Evolutionary conservation across 306 rosid species (phyloP).

Genomic region (Prunus fruticosa): DNA sequence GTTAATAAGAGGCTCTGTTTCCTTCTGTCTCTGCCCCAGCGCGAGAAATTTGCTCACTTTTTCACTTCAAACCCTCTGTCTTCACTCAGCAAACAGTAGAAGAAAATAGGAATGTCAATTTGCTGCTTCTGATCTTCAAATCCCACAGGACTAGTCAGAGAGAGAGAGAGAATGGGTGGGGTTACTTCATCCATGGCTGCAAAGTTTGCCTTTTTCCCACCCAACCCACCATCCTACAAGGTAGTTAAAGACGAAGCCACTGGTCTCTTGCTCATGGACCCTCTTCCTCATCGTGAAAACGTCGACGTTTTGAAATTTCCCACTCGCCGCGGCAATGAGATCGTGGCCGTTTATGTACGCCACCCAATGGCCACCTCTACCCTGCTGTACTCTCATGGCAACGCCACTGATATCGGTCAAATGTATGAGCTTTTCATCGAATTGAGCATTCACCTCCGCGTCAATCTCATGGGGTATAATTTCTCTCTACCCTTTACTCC

Average conservation of each 20-base stretch:
- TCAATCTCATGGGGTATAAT: conserved; percentile 70
- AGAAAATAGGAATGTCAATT: neutral
- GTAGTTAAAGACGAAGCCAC: conserved; percentile 46
- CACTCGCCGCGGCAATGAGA: conserved; percentile 74
- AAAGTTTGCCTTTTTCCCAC: conserved; percentile 81
- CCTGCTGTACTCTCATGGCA: conserved; percentile 79
- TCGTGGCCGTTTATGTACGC: conserved; percentile 75
- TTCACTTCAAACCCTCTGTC: conserved; percentile 9
- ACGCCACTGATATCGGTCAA: conserved; percentile 86
- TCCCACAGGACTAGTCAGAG: neutral
- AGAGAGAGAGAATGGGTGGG: conserved; percentile 57
- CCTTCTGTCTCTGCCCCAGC: neutral
- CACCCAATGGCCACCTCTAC: conserved; percentile 77
- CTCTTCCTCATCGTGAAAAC: conserved; percentile 69
- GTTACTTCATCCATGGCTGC: conserved; percentile 94
- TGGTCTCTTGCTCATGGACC: conserved; percentile 51
- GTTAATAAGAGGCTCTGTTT: neutral
- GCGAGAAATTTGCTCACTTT: neutral
- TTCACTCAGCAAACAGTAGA: neutral
- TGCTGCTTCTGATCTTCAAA: neutral
- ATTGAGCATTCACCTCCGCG: conserved; percentile 69
- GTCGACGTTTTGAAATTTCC: conserved; percentile 69
- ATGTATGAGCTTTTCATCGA: conserved; percentile 86
- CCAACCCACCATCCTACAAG: conserved; percentile 78
- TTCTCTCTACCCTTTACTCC: conserved; percentile 14